These are phyloP conservation scores for Amylostereum areolatum DNA, from an alignment of 1,284 basidiomycete genomes.

Conservation along the genomic window DNA sequence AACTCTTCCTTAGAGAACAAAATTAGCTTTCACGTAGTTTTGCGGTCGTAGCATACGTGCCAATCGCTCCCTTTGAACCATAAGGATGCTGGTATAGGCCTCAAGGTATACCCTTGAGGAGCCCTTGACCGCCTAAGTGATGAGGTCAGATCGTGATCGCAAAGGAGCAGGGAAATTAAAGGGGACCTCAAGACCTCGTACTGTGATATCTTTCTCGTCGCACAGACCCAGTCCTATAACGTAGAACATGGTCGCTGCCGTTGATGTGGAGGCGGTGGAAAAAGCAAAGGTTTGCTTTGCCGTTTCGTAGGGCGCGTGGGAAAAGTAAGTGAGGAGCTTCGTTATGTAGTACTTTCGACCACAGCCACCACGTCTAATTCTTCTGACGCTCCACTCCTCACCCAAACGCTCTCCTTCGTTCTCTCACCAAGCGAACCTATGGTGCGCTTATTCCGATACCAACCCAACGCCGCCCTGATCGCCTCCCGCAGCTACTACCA, in stretches of 20 bases:
- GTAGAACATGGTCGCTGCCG: conserved; percentile 67
- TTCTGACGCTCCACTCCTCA: no score
- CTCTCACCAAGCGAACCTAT: no score
- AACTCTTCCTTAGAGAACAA: conserved; percentile 69
- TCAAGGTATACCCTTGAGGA: conserved; percentile 86
- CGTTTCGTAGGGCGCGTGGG: no score
- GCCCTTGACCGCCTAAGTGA: conserved; percentile 65
- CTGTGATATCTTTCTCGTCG: conserved; percentile 94
- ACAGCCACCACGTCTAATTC: no score
- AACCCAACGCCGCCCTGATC: no score
- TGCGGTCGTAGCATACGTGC: conserved; percentile 38
- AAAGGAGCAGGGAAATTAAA: background rate
- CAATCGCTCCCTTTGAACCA: conserved; percentile 80
- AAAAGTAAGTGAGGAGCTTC: no score
- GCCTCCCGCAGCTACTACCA: no score
- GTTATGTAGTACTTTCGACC: no score
- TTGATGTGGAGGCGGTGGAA: no score
- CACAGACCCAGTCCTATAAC: conserved; percentile 87
- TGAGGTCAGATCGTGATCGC: background rate
- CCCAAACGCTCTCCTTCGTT: no score
- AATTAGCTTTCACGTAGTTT: background rate
- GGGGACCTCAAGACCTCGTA: conserved; percentile 83
- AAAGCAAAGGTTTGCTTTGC: no score
- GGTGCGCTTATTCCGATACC: no score
- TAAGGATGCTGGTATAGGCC: conserved; percentile 91